A percentile compares a stretch with the other conserved stretches of the same genome.
Evolutionary conservation across 1,284 basidiomycete genomes (phyloP).

Genomic region (Cryptococcus sp.): DNA sequence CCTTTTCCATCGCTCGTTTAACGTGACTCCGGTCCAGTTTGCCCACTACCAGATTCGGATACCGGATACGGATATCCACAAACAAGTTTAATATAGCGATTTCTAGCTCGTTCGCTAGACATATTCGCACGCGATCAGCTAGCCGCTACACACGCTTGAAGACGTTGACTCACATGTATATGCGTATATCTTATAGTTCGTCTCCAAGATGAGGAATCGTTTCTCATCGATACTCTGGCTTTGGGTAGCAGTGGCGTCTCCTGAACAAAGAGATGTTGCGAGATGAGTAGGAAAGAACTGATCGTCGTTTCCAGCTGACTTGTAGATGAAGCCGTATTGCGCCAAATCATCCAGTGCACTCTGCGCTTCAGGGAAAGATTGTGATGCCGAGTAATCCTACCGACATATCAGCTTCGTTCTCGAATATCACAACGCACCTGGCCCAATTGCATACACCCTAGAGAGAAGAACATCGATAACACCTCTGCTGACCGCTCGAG

Average conservation of each 20-base stretch:
- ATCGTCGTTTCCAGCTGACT: constrained; percentile 61
- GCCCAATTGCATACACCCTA: constrained; percentile 90
- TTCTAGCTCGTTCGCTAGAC: constrained; percentile 84
- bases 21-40: constrained; percentile 93
- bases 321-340: constrained; percentile 93
- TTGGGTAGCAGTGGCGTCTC: constrained; percentile 63
- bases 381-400: constrained; percentile 86
- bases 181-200: constrained; percentile 97
- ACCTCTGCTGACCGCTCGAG: constrained; percentile 92
- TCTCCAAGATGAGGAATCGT: constrained; percentile 95
- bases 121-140: background rate
- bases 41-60: constrained; percentile 94
- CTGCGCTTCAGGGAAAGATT: constrained; percentile 74
- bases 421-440: constrained; percentile 58
- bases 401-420: background rate
- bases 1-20: constrained; percentile 88
- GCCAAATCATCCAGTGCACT: constrained; percentile 89
- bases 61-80: constrained; percentile 86
- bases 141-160: too few species aligned
- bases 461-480: constrained; percentile 90
- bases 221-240: constrained; percentile 56
- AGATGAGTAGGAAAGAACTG: constrained; percentile 95
- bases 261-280: constrained; percentile 79
- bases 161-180: constrained; percentile 73
- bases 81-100: constrained; percentile 96